Evolutionary conservation across 2,329 filamentous ascomycete genomes (phyloP).

Genomic region (Akanthomyces dipterigenus): DNA sequence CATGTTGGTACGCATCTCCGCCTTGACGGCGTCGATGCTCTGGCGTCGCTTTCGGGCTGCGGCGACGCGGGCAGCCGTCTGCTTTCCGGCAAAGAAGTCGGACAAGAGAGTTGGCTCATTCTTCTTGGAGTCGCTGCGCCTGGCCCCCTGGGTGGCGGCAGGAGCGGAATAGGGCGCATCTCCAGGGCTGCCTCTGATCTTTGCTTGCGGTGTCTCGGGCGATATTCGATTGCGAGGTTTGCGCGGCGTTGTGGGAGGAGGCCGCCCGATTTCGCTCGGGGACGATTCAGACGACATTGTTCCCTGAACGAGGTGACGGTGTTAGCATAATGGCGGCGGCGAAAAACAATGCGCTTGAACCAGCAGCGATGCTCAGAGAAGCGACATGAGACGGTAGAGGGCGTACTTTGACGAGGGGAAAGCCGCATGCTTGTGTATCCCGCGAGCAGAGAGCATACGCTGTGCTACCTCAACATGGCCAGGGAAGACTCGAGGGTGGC

Average conservation of each 20-base stretch:
- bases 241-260: constrained; percentile 9
- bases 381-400: not conserved
- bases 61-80: constrained; percentile 47
- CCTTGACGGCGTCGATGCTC: constrained; percentile 54
- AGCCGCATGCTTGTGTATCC: constrained; percentile 11
- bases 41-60: constrained; percentile 47
- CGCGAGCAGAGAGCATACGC: constrained; percentile 2
- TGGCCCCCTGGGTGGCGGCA: constrained; percentile 24
- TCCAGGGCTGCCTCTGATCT: constrained; percentile 6
- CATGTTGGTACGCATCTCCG: constrained; percentile 31
- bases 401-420: constrained; percentile 1
- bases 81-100: constrained; percentile 53
- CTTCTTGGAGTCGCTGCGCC: constrained; percentile 33
- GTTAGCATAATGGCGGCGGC: constrained; percentile 1
- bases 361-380: not conserved
- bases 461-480: constrained; percentile 11
- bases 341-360: not conserved
- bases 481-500: not conserved
- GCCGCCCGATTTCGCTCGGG: constrained; percentile 6
- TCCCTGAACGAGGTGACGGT: not conserved
- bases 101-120: constrained; percentile 40
- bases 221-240: constrained; percentile 1
- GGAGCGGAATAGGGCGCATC: constrained; percentile 38
- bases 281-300: constrained; percentile 11
- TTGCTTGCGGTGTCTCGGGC: constrained; percentile 12